These are phyloP conservation scores for Microbotryum silenes-acaulis DNA, from an alignment of 1,284 basidiomycete species.

Conservation along the genomic window DNA sequence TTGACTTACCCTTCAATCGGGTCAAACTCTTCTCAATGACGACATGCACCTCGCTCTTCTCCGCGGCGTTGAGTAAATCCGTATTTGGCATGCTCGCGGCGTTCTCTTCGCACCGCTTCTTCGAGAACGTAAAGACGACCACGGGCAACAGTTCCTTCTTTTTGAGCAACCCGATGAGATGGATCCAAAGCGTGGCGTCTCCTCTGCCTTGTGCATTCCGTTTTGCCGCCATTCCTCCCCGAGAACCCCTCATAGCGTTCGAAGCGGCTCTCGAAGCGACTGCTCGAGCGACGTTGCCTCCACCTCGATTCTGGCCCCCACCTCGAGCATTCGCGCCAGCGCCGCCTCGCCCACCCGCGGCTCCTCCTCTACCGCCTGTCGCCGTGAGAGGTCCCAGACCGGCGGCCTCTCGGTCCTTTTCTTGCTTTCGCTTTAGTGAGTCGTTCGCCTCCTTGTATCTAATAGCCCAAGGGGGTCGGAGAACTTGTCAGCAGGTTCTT, in stretches of 20 bases:
- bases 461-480: not conserved
- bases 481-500: not conserved
- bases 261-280: slow-evolving; percentile 32
- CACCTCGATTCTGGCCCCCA: slow-evolving; percentile 46
- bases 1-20: slow-evolving; percentile 68
- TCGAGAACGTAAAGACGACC: slow-evolving; percentile 95
- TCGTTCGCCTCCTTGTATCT: slow-evolving; percentile 87
- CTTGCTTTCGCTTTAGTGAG: slow-evolving; percentile 83
- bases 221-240: slow-evolving; percentile 34
- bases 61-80: slow-evolving; percentile 73
- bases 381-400: slow-evolving; percentile 60
- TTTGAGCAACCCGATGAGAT: slow-evolving; percentile 75
- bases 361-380: slow-evolving; percentile 41
- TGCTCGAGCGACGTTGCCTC: slow-evolving; percentile 17
- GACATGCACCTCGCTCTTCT: slow-evolving; percentile 96
- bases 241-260: slow-evolving; percentile 32
- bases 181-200: slow-evolving; percentile 66
- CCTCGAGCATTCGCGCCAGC: slow-evolving; percentile 46
- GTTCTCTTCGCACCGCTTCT: slow-evolving; percentile 94
- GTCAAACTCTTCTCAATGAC: slow-evolving; percentile 85
- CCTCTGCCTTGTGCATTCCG: slow-evolving; percentile 60
- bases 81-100: slow-evolving; percentile 79
- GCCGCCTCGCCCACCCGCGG: slow-evolving; percentile 68
- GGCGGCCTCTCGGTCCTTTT: slow-evolving; percentile 92
- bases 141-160: slow-evolving; percentile 84